Evolutionary conservation across 2,329 filamentous ascomycete genomes (phyloP).

Genomic region (Sporothrix curviconia): DNA sequence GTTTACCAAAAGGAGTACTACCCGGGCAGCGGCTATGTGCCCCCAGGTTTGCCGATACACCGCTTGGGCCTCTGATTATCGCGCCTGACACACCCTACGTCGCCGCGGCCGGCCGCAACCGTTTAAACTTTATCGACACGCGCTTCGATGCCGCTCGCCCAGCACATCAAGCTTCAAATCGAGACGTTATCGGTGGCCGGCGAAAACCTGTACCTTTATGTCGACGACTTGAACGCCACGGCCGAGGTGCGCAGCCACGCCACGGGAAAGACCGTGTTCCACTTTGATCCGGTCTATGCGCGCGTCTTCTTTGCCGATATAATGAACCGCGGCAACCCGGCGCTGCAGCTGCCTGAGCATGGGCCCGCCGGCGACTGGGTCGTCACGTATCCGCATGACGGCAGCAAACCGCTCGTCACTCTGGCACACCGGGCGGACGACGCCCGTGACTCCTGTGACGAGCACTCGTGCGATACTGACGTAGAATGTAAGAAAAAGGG

Average conservation of each 20-base stretch:
- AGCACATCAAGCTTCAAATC: neutral
- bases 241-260: neutral
- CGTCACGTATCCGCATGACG: neutral
- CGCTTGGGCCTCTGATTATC: neutral
- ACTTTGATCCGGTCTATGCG: constrained; percentile 1
- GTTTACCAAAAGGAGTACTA: neutral
- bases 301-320: neutral
- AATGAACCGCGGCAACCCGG: neutral
- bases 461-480: too few relatives aligned
- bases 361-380: neutral
- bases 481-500: too few relatives aligned
- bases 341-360: neutral
- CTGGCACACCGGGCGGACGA: too few relatives aligned
- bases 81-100: neutral
- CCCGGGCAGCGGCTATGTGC: neutral
- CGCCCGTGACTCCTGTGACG: too few relatives aligned
- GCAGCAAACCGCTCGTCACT: too few relatives aligned
- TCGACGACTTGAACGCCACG: neutral
- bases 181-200: neutral
- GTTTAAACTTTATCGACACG: neutral
- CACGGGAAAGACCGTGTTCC: neutral
- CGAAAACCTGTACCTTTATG: neutral
- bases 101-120: neutral
- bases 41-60: neutral
- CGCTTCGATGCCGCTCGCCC: neutral